These are phyloP conservation scores for Lactifluus hygrophoroides DNA, from an alignment of 768 basidiomycete genomes.

Conservation along the genomic window DNA sequence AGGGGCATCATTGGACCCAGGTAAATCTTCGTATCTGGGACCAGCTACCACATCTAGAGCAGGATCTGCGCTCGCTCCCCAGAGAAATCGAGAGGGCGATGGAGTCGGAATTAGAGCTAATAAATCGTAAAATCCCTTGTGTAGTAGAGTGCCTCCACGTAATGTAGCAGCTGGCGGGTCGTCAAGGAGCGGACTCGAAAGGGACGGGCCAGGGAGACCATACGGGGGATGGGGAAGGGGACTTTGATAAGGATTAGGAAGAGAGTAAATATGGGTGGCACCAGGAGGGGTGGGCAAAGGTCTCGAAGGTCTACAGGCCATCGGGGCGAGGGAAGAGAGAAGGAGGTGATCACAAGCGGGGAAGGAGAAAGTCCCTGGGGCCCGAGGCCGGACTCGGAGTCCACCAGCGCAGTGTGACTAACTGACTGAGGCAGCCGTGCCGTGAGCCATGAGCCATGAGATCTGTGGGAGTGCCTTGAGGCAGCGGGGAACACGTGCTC, in stretches of 20 bases:
- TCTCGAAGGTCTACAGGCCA: constrained; percentile 13
- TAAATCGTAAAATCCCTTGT: constrained; percentile 88
- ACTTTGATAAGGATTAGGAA: constrained; percentile 19
- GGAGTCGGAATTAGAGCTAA: constrained; percentile 64
- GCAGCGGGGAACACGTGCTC: too few relatives aligned
- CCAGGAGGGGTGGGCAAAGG: constrained; percentile 19
- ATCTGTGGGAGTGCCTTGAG: too few relatives aligned
- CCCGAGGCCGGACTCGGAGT: too few relatives aligned
- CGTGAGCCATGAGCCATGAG: too few relatives aligned
- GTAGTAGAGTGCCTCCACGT: constrained; percentile 63
- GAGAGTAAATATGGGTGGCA: background rate
- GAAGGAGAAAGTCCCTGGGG: too few relatives aligned
- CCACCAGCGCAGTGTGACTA: too few relatives aligned
- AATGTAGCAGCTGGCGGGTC: constrained; percentile 42
- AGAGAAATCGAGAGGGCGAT: constrained; percentile 56
- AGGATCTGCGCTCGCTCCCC: constrained; percentile 33
- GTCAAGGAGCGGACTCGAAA: constrained; percentile 29
- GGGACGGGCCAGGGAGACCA: constrained; percentile 20
- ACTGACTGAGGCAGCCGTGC: too few relatives aligned
- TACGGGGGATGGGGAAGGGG: constrained; percentile 33
- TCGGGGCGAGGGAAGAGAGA: background rate
- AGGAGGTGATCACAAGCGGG: background rate
- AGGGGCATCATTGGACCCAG: constrained; percentile 26
- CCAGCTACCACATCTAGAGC: constrained; percentile 43
- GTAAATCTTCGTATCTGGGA: constrained; percentile 59